phyloP scores from a whole-genome alignment of 345 rosid species.

The Hevea brasiliensis region DNA sequence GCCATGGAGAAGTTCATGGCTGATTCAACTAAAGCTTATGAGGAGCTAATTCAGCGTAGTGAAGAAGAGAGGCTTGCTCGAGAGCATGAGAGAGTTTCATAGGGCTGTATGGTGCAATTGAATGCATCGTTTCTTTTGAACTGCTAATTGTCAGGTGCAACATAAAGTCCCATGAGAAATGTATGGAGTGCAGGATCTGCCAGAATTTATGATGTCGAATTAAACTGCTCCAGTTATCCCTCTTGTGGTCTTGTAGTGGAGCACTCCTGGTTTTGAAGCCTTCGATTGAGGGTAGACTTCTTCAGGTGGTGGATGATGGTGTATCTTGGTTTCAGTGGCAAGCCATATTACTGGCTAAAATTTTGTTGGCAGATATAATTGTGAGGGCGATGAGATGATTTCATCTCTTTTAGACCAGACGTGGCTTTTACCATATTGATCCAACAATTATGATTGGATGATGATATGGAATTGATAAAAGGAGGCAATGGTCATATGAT shows the following conservation, averaged over 20 bases:
- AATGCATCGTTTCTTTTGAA: conserved; percentile 1
- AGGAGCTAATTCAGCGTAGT: conserved; percentile 71
- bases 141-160: conserved; percentile 4
- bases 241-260: neutral
- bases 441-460: neutral
- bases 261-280: neutral
- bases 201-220: neutral
- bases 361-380: conserved; percentile 3
- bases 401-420: neutral
- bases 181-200: conserved; percentile 7
- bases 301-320: neutral
- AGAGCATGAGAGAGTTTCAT: conserved; percentile 43
- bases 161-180: conserved; percentile 4
- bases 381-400: conserved; percentile 2
- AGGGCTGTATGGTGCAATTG: conserved; percentile 16
- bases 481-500: neutral
- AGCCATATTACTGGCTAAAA: neutral
- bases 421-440: neutral
- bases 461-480: neutral
- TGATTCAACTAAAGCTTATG: conserved; percentile 65
- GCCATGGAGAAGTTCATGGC: conserved; percentile 85
- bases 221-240: neutral
- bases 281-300: neutral
- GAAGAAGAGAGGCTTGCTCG: conserved; percentile 59
- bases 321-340: neutral